Evolutionary conservation across 129 eudicot genomes (phyloP).

Genomic region (Flaveria trinervia): DNA sequence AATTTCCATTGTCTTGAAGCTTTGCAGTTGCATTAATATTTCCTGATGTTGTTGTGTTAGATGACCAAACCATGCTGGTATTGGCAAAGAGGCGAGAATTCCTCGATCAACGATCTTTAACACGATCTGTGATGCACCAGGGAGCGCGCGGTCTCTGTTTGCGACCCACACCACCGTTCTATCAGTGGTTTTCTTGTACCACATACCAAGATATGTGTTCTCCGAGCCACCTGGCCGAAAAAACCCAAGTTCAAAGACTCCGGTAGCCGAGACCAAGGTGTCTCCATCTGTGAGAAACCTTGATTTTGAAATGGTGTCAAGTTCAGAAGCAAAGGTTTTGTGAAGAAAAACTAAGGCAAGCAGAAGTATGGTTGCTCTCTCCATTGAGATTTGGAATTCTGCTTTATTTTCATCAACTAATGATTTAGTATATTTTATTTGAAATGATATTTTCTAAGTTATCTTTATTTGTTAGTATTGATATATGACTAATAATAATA

Average conservation of each 20-base stretch:
- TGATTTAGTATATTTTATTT: neutral
- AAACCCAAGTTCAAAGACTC: conserved; percentile 25
- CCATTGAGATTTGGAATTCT: neutral
- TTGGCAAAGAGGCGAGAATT: conserved; percentile 11
- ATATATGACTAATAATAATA: neutral
- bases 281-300: conserved; percentile 24
- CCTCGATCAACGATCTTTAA: conserved; percentile 11
- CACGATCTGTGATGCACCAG: neutral
- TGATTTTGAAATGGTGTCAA: conserved; percentile 16
- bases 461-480: no score
- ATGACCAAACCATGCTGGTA: conserved; percentile 24
- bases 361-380: neutral
- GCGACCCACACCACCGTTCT: conserved; percentile 36
- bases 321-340: conserved; percentile 15
- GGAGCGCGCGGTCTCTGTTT: conserved; percentile 13
- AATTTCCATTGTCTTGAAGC: conserved; percentile 24
- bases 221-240: conserved; percentile 10
- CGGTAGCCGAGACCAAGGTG: conserved; percentile 16
- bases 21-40: conserved; percentile 2
- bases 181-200: conserved; percentile 24
- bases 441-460: neutral
- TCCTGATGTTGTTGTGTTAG: conserved; percentile 19
- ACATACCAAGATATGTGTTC: conserved; percentile 27
- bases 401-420: neutral
- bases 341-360: neutral